Evolutionary conservation across 2,329 filamentous ascomycete genomes (phyloP), one percentile per base, ranked within the genome.

Genomic region (Rutstroemia sp.): DNA sequence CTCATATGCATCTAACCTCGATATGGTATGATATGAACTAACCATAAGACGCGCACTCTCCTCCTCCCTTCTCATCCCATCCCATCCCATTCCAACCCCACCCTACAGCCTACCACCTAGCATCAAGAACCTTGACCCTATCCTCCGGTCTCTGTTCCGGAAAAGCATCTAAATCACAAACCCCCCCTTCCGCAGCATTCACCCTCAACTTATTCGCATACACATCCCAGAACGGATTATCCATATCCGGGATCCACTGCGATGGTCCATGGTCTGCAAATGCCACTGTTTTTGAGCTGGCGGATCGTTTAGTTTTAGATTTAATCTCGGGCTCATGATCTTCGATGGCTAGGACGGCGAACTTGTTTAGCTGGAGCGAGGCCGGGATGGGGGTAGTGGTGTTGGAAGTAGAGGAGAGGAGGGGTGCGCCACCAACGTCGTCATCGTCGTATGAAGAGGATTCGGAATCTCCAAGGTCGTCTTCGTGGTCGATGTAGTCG

Each of bases 131-230:
- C 27, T 30, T 12, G 6, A 30, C 27, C 27, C 27, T 8, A 30
- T 30, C 27, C 27, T 30, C 27, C 2, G 27, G 27, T 10, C 27
- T 30, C 27, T 30, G 27, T 10, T 30, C 27, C 10, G 8, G 27
- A 30, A 30, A 41, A n/a, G 6, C 44, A 41, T 34, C 47, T 50
- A 69, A 57, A 54, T 66, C 61, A 37, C 65, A 68, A n/a, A 67
- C 44, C 0, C 63, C 64, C 12, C 54, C 53, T n/a, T 67, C 62
- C n/a, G 60, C 63, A 4, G 65, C 64, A 59, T 69, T 66, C 21
- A 71, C 68, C n/a, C 69, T 61, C 46, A 71, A 47, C 41, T 63
- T 66, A 51, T 71, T 71, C 12, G 48, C 49, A 56, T 66, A 71
- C 6, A 56, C 46, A 16, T 59, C 52, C 70, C 70, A 71, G 55